Base-by-base conservation (phyloP, 2,329 filamentous ascomycete species). In the Tricladium varicosporioides region DNA sequence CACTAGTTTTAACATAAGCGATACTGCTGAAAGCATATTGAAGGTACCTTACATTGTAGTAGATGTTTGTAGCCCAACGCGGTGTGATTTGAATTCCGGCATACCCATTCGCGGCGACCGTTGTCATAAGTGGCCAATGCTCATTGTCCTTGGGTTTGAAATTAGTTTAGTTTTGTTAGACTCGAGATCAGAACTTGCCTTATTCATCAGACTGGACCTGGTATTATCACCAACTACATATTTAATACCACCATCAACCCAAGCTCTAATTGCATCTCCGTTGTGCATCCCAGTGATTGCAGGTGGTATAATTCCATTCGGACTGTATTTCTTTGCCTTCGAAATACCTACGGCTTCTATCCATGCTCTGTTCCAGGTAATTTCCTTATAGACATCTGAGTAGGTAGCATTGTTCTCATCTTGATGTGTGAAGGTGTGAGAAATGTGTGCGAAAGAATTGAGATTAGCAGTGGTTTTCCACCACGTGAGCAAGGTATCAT, bases 241-340 rank as follows among this genome's bases (percentile, higher is more conserved):
- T 18, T 68, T 73, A 60, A 86, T 80, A n/a, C 82, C 82, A 56
- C 81, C 81, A 45, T 83, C 79, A 61, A 74, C 73, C 80, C 81
- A 86, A 5, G 80, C 83, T 53, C 72, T 71, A 48, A 86, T 76
- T 8, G 76, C 82, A 68, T 86, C 83, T 16, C 80, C 83, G 61
- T 86, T 86, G 71, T 85, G 80, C n/a, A 86, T 67, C 48, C 83
- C 83, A 1, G 83, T 86, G 57, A 86, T 86, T 48, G 82, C 82
- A 1, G 83, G 83, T 2, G 83, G 83, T 58, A 86, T 82, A 47
- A 86, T 75, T 16, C 82, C 82, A 45, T 78, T 75, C 2, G 71
- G 60, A 19, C 80, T 83, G 68, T 77, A 85, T 50, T 74, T 72
- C 18, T 65, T 65, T 16, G 77, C 76, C 22, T 70, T 62, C 55